phyloP scores from a whole-genome alignment of 169 alveolate species.

The Plasmodium blacklocki region DNA sequence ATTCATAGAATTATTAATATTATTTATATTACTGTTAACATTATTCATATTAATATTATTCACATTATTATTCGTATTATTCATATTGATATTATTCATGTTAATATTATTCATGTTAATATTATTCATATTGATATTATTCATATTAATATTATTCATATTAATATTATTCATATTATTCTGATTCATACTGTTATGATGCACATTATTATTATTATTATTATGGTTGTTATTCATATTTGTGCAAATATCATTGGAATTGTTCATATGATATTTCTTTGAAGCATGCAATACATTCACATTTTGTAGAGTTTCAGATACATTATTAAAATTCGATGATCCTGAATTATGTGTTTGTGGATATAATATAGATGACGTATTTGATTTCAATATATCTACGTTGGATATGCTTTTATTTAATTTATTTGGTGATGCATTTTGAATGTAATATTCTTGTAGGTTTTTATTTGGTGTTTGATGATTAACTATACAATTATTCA shows the following conservation, averaged over 20 bases:
- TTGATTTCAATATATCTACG: conserved; percentile 18
- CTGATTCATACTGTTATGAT: no score
- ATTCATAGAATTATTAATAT: no score
- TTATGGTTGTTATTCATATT: not conserved
- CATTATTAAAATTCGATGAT: not conserved
- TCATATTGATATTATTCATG: no score
- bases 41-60: no score
- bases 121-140: no score
- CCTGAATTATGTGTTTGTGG: conserved; percentile 29
- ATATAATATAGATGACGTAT: conserved; percentile 19
- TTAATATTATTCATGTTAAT: no score
- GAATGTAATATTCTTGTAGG: conserved; percentile 19
- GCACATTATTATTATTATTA: not conserved
- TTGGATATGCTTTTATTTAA: conserved; percentile 19
- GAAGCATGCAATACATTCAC: not conserved
- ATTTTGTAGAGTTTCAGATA: conserved; percentile 15
- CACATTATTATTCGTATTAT: no score
- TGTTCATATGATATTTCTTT: not conserved
- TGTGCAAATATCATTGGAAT: not conserved
- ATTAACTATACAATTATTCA: conserved; percentile 24
- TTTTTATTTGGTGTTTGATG: conserved; percentile 18
- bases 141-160: no score
- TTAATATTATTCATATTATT: no score
- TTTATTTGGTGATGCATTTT: conserved; percentile 35
- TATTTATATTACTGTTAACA: no score